phyloP scores from a whole-genome alignment of 768 basidiomycete species.

The Dictyophora rubrovolvata region DNA sequence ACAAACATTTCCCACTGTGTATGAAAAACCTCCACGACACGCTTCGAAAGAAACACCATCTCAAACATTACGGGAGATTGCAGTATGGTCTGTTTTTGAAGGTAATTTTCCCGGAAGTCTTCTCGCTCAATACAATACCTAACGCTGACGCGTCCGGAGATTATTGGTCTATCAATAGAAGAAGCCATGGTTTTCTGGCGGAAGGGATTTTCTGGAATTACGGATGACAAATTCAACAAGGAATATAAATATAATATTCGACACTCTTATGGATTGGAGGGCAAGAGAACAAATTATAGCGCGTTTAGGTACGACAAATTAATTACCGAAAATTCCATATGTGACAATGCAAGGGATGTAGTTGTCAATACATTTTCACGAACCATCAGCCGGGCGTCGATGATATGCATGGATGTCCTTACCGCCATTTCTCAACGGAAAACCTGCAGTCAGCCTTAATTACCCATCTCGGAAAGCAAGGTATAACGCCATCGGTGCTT shows the following conservation, averaged over 20 bases:
- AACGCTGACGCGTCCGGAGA: slow-evolving; percentile 34
- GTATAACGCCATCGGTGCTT: slow-evolving; percentile 58
- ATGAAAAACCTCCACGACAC: slow-evolving; percentile 86
- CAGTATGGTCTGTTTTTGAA: slow-evolving; percentile 94
- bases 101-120: slow-evolving; percentile 34
- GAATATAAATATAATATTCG: slow-evolving; percentile 96
- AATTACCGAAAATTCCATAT: neutral
- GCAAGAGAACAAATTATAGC: slow-evolving; percentile 87
- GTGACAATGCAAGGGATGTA: slow-evolving; percentile 22
- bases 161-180: slow-evolving; percentile 85
- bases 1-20: slow-evolving; percentile 88
- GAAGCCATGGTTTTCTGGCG: slow-evolving; percentile 93
- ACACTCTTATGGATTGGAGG: slow-evolving; percentile 90
- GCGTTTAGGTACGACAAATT: slow-evolving; percentile 61
- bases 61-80: slow-evolving; percentile 87
- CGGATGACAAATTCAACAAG: slow-evolving; percentile 96
- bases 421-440: slow-evolving; percentile 76
- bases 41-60: slow-evolving; percentile 65
- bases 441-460: slow-evolving; percentile 73
- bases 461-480: slow-evolving; percentile 52
- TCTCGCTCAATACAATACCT: neutral
- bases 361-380: slow-evolving; percentile 84
- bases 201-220: slow-evolving; percentile 63
- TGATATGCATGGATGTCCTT: slow-evolving; percentile 85
- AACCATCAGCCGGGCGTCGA: slow-evolving; percentile 52